Base-by-base conservation (phyloP, 305 asterid species). In the Solanum hybrid region DNA sequence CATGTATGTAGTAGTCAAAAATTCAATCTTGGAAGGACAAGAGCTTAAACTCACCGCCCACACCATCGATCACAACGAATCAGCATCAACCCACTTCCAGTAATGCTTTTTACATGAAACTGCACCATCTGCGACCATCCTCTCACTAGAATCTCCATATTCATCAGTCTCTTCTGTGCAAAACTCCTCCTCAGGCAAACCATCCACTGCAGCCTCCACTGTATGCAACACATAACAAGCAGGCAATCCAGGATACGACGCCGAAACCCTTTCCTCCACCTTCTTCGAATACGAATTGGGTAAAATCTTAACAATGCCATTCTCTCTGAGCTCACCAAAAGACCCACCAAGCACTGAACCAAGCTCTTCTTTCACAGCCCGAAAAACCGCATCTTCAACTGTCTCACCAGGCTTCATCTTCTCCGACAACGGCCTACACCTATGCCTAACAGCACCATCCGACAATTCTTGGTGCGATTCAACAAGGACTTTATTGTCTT, bases 341-440 rank as follows among this genome's bases (percentile, higher is more conserved):
- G 35, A 73, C 81, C 85, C 89, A 80, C 67, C 28, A 71, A 92
- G 34, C 16, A 94, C 36, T 51, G 97, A 93, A 10, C 97, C 99
- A 24, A 97, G 90, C 93, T 97, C 99, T 93, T 97, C 99, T 88
- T 91, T 96, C 89, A 97, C 94, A 5, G 99, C 99, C 35, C 99
- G 94, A 80, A 79, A 81, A 67, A 94, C 98, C 2, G 99, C 98
- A 26, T 89, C 94, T 37, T 97, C 98, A 1, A 96, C 96, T 4
- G 96, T 93, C 89, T 97, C 99, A 0, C 95, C 96, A 20, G 98
- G 98, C 91, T 97, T 97, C 99, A 97, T 97, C 88, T 97, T 97
- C 95, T 97, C 99, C 6, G 99, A 96, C 24, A 97, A 89, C 9
- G 99, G 99, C 73, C 99, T 93, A 67, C 93, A 89, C 5, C 99